These are phyloP conservation scores for Protomyces macrosporus DNA, from an alignment of 1,139 yeast genomes.

Conservation along the genomic window DNA sequence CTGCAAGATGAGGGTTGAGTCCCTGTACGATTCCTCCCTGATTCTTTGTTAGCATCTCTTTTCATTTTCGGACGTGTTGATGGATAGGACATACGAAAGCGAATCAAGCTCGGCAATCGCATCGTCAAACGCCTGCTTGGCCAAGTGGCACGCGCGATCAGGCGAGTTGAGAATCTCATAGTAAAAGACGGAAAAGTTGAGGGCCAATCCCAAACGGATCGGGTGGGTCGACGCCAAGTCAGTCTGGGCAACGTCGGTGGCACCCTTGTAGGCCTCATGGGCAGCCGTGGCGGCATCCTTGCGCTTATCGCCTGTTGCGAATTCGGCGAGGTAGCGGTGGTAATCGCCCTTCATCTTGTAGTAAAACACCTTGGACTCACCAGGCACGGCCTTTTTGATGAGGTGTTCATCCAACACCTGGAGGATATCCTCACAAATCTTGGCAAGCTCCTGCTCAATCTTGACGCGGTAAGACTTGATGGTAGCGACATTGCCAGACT, in stretches of 20 bases:
- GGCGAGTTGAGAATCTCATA: slow-evolving; percentile 98
- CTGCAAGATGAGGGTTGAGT: slow-evolving; percentile 97
- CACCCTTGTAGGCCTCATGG: slow-evolving; percentile 91
- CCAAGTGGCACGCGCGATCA: slow-evolving; percentile 98
- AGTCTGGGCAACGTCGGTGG: slow-evolving; percentile 95
- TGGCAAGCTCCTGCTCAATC: slow-evolving; percentile 89
- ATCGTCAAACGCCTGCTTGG: slow-evolving; percentile 98
- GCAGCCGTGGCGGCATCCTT: slow-evolving; percentile 92
- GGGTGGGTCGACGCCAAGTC: slow-evolving; percentile 99
- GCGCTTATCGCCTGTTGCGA: slow-evolving; percentile 87
- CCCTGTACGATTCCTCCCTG: slow-evolving; percentile 97
- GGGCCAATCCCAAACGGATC: slow-evolving; percentile 95
- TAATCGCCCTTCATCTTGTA: slow-evolving; percentile 99
- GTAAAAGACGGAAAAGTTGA: slow-evolving; percentile 95
- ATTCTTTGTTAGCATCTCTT: not conserved
- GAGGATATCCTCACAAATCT: slow-evolving; percentile 91
- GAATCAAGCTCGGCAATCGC: slow-evolving; percentile 99
- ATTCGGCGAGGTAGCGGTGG: slow-evolving; percentile 98
- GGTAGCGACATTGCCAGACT: slow-evolving; percentile 61
- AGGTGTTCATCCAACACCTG: slow-evolving; percentile 81
- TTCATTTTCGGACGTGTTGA: not conserved
- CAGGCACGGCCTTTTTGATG: slow-evolving; percentile 92
- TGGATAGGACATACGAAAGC: slow-evolving; percentile 39
- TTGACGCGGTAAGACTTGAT: slow-evolving; percentile 93
- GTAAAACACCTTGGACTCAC: slow-evolving; percentile 97